Evolutionary conservation across 108 stramenopile genomes (phyloP).

Genomic region (Fistulifera solaris): DNA sequence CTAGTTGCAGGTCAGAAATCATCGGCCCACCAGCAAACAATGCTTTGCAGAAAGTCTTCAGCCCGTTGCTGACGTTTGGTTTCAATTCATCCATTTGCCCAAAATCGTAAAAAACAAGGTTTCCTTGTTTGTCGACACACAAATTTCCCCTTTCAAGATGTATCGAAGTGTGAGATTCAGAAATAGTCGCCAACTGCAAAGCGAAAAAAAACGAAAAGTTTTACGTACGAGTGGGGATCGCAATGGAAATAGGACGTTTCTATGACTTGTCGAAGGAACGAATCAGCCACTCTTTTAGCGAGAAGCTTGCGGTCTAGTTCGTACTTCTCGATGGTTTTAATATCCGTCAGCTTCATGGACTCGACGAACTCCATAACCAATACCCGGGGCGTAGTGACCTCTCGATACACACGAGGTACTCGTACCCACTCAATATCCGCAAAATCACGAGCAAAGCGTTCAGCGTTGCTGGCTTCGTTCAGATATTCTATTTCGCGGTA

Average conservation of each 20-base stretch:
- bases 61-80: constrained; percentile 73
- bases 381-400: constrained; percentile 76
- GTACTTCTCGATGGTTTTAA: constrained; percentile 60
- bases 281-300: constrained; percentile 85
- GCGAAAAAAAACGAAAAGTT: too few relatives aligned
- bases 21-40: constrained; percentile 82
- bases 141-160: constrained; percentile 51
- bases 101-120: constrained; percentile 93
- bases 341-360: constrained; percentile 85
- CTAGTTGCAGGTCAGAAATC: constrained; percentile 60
- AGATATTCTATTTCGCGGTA: constrained; percentile 94
- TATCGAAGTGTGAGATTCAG: constrained; percentile 37
- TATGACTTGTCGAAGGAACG: constrained; percentile 87
- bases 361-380: constrained; percentile 92
- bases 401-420: constrained; percentile 76
- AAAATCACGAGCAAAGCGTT: constrained; percentile 81
- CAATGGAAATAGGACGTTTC: constrained; percentile 55
- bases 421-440: constrained; percentile 70
- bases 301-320: constrained; percentile 77
- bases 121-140: constrained; percentile 74
- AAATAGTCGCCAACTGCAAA: constrained; percentile 90
- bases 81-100: constrained; percentile 96
- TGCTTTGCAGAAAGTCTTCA: constrained; percentile 80
- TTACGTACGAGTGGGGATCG: constrained; percentile 27
- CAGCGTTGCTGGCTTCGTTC: constrained; percentile 85